Conservation (phyloP, 2,329 filamentous ascomycete species). For the Calonectria pseudoturangicola region DNA sequence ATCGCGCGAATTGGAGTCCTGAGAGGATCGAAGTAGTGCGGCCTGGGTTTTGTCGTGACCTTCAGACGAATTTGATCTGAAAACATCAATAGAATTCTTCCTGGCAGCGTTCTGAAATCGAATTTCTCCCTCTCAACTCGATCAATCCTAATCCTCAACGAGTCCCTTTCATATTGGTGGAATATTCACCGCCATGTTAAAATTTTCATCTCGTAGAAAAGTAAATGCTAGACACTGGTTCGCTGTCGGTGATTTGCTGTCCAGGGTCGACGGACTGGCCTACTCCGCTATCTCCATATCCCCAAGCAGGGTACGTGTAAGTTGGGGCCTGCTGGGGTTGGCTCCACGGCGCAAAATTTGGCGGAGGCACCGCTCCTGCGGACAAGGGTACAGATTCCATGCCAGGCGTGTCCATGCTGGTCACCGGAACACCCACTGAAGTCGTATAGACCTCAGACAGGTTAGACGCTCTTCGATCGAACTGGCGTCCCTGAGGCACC, state of each 20-base stretch:
- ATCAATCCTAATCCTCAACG: not conserved
- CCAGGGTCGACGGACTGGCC: slow-evolving; percentile 37
- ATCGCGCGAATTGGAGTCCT: not conserved
- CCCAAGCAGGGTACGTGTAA: slow-evolving; percentile 63
- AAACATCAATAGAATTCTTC: slow-evolving; percentile 17
- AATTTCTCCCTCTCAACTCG: not conserved
- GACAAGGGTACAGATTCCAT: slow-evolving; percentile 60
- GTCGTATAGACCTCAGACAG: slow-evolving; percentile 68
- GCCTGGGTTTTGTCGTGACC: not conserved
- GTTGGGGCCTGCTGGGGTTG: slow-evolving; percentile 62
- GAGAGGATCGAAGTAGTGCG: not conserved
- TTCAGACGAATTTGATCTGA: not conserved
- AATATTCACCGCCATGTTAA: slow-evolving; percentile 8
- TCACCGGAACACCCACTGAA: slow-evolving; percentile 60
- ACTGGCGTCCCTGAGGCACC: slow-evolving; percentile 62
- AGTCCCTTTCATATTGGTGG: slow-evolving; percentile 5
- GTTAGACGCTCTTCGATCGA: slow-evolving; percentile 65
- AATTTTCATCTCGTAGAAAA: slow-evolving; percentile 39
- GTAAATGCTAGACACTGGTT: slow-evolving; percentile 39
- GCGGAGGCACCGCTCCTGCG: slow-evolving; percentile 60
- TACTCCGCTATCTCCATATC: slow-evolving; percentile 50
- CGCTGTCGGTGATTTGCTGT: slow-evolving; percentile 42
- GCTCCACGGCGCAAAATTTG: slow-evolving; percentile 66
- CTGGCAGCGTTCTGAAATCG: not conserved
- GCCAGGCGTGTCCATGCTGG: slow-evolving; percentile 60